A percentile compares a stretch with the other conserved stretches of the same genome.
Conservation (phyloP, 139 green algal genomes). For the Coccomyxa sp. region DNA sequence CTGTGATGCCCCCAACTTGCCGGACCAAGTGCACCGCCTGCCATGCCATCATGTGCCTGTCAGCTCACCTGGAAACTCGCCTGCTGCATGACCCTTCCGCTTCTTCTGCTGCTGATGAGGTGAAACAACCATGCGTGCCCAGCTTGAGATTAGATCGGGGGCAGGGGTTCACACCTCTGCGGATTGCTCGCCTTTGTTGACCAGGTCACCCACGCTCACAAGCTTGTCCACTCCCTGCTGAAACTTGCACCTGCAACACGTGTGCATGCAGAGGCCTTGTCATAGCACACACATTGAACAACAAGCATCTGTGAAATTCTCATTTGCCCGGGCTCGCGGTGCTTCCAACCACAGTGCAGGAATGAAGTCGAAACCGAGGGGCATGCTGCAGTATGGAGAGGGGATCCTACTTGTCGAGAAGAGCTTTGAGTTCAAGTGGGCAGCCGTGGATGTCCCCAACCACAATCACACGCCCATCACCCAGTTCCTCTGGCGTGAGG, state of each 20-base stretch:
- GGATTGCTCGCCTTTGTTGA: conserved; percentile 36
- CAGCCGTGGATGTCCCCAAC: conserved; percentile 43
- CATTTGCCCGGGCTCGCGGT: not conserved
- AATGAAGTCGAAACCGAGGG: not conserved
- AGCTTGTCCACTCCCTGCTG: conserved; percentile 19
- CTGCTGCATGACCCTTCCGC: not conserved
- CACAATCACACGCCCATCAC: conserved; percentile 18
- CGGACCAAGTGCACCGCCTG: not conserved
- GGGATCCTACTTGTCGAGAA: conserved; percentile 27
- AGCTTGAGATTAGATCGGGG: not conserved
- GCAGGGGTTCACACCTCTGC: not conserved
- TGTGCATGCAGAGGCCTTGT: not conserved
- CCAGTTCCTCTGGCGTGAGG: not conserved
- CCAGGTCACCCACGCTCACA: conserved; percentile 36
- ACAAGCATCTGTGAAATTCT: not conserved
- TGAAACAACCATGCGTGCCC: not conserved
- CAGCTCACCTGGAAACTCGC: not conserved
- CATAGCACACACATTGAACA: no score
- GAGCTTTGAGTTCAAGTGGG: conserved; percentile 25
- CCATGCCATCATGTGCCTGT: not conserved
- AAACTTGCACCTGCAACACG: conserved; percentile 1
- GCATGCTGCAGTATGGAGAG: not conserved
- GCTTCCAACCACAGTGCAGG: not conserved
- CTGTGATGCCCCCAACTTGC: conserved; percentile 8
- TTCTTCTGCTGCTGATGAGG: not conserved